A percentile compares a stretch with the other conserved stretches of the same genome.
These are phyloP conservation scores for Vicia villosa DNA, from an alignment of 306 rosid genomes.

Conservation along the genomic window DNA sequence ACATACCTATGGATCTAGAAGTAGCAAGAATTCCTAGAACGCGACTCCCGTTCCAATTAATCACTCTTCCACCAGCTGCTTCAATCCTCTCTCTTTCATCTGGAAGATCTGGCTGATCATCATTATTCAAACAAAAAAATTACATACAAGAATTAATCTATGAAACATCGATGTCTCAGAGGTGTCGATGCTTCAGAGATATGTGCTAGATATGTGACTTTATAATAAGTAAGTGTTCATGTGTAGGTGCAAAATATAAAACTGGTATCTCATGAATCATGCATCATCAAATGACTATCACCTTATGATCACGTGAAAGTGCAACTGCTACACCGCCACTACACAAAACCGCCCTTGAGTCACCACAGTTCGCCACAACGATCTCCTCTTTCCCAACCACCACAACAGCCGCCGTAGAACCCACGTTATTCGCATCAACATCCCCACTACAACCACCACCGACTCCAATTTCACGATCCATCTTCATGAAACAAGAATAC, in stretches of 20 bases:
- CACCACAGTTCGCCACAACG: slow-evolving; percentile 67
- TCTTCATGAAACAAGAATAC: slow-evolving; percentile 55
- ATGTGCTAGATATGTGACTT: too few relatives aligned
- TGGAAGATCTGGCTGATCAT: slow-evolving; percentile 56
- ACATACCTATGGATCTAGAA: slow-evolving; percentile 67
- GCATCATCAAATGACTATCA: background rate
- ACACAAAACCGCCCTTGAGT: slow-evolving; percentile 63
- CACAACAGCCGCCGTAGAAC: slow-evolving; percentile 63
- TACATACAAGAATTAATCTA: background rate
- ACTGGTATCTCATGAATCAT: background rate
- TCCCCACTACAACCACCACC: background rate
- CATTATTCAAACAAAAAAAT: background rate
- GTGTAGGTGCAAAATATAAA: too few relatives aligned
- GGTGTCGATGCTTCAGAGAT: too few relatives aligned
- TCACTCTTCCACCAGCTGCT: slow-evolving; percentile 62
- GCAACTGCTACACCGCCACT: slow-evolving; percentile 53
- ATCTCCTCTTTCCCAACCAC: slow-evolving; percentile 51
- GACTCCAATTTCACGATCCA: slow-evolving; percentile 55
- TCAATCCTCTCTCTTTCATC: slow-evolving; percentile 67
- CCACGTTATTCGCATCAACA: slow-evolving; percentile 37
- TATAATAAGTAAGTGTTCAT: too few relatives aligned
- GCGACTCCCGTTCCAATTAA: slow-evolving; percentile 57
- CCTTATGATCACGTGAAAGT: slow-evolving; percentile 74
- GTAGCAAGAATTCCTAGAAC: slow-evolving; percentile 68
- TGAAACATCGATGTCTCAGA: too few relatives aligned